Conservation (phyloP, 2,329 filamentous ascomycete species). For the Pseudogymnoascus sp. region DNA sequence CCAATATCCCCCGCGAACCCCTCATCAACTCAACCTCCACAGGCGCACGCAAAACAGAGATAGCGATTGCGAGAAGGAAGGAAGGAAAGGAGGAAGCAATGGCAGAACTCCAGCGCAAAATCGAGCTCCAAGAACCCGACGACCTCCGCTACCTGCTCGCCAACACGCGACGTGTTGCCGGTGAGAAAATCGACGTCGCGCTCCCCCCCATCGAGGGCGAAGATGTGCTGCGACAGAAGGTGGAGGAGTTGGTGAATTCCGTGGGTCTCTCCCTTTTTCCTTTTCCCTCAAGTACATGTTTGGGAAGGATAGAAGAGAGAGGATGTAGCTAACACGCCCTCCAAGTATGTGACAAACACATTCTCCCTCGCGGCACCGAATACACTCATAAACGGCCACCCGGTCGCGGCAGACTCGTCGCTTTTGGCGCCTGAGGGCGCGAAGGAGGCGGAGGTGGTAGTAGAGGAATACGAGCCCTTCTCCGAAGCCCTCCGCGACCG, state of each 20-base stretch:
- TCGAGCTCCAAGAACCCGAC: constrained; percentile 69
- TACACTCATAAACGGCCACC: constrained; percentile 54
- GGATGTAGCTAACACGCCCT: not conserved
- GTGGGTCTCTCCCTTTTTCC: constrained; percentile 30
- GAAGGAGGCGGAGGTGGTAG: constrained; percentile 22
- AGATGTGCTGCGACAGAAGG: constrained; percentile 49
- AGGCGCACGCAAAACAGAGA: too few relatives aligned
- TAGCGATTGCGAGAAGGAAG: too few relatives aligned
- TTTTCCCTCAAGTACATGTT: not conserved
- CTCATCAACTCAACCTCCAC: not conserved
- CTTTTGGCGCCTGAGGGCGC: constrained; percentile 27
- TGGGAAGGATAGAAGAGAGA: too few relatives aligned
- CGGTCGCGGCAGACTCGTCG: constrained; percentile 33
- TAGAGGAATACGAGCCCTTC: constrained; percentile 47
- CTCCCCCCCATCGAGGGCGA: constrained; percentile 56
- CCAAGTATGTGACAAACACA: constrained; percentile 47
- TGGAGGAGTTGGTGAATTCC: constrained; percentile 51
- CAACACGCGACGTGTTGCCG: constrained; percentile 60
- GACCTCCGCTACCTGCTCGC: constrained; percentile 63
- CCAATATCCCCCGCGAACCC: too few relatives aligned
- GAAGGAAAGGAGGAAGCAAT: constrained; percentile 13
- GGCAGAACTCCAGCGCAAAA: constrained; percentile 52
- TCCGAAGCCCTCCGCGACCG: constrained; percentile 49
- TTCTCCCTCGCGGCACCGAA: constrained; percentile 51
- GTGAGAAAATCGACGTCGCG: constrained; percentile 56